phyloP scores from a whole-genome alignment of 345 rosid species.

The Raphanus raphanistrum region DNA sequence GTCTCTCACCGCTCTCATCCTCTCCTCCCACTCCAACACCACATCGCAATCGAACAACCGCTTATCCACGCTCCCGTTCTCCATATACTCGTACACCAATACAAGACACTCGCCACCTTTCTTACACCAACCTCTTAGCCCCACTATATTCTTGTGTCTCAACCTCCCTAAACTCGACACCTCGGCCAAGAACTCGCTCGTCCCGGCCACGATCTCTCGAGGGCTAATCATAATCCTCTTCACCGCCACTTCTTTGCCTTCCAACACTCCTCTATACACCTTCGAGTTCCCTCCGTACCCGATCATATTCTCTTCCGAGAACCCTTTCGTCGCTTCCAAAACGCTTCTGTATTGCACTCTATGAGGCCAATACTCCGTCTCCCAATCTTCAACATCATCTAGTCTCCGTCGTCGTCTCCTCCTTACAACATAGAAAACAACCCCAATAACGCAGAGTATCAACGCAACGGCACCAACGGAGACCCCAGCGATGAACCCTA shows the following conservation, averaged over 20 bases:
- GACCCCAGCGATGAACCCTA: constrained; percentile 60
- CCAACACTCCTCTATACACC: constrained; percentile 69
- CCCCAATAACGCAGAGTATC: constrained; percentile 45
- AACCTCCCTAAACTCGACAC: constrained; percentile 68
- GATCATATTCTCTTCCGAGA: constrained; percentile 56
- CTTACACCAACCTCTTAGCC: constrained; percentile 79
- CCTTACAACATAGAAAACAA: constrained; percentile 35
- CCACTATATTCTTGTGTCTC: constrained; percentile 66
- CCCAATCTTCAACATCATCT: constrained; percentile 75
- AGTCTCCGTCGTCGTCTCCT: constrained; percentile 30
- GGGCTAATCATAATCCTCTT: constrained; percentile 54
- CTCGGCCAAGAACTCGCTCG: constrained; percentile 63
- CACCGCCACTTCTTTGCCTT: constrained; percentile 59
- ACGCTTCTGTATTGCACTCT: constrained; percentile 52
- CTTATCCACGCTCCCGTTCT: constrained; percentile 69
- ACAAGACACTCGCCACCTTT: constrained; percentile 62
- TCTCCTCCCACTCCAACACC: constrained; percentile 48
- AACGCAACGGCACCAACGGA: constrained; percentile 40
- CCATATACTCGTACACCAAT: constrained; percentile 75
- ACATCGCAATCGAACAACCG: constrained; percentile 46
- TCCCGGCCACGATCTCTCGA: constrained; percentile 54
- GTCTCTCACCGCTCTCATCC: constrained; percentile 55
- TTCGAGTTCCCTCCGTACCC: constrained; percentile 76
- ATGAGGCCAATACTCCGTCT: constrained; percentile 88
- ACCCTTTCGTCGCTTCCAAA: constrained; percentile 54